phyloP scores from a whole-genome alignment of 2,329 filamentous ascomycete genomes.

The Pseudopithomyces maydicus region DNA sequence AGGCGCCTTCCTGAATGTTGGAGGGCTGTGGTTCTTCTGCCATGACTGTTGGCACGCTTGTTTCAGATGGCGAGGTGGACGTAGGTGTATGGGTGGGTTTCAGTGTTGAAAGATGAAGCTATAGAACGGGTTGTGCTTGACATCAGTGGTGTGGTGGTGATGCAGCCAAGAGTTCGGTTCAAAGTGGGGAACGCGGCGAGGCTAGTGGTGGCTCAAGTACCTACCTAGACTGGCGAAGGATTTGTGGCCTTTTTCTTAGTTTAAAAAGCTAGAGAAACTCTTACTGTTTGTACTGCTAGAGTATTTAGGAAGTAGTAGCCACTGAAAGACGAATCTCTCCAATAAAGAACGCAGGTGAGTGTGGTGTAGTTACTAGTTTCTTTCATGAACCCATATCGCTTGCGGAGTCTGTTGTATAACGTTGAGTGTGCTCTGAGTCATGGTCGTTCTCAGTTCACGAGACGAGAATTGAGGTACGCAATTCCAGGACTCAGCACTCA shows the following conservation, averaged over 20 bases:
- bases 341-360: too few relatives aligned
- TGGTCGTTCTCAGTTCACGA: not conserved
- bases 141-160: not conserved
- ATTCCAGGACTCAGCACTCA: not conserved
- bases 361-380: not conserved
- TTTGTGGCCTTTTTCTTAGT: slow-evolving; percentile 1
- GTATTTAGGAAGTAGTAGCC: too few relatives aligned
- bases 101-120: not conserved
- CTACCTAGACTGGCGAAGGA: not conserved
- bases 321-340: too few relatives aligned
- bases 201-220: too few relatives aligned
- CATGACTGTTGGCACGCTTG: slow-evolving; percentile 50
- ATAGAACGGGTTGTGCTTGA: not conserved
- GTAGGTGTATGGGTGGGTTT: not conserved
- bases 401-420: not conserved
- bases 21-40: slow-evolving; percentile 65
- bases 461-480: not conserved
- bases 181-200: not conserved
- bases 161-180: not conserved
- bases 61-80: not conserved
- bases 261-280: not conserved
- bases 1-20: slow-evolving; percentile 64
- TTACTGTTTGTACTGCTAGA: not conserved
- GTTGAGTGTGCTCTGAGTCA: not conserved
- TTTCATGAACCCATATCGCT: not conserved